Base-by-base conservation (phyloP, 768 basidiomycete genomes). In the Baorangia bicolor region DNA sequence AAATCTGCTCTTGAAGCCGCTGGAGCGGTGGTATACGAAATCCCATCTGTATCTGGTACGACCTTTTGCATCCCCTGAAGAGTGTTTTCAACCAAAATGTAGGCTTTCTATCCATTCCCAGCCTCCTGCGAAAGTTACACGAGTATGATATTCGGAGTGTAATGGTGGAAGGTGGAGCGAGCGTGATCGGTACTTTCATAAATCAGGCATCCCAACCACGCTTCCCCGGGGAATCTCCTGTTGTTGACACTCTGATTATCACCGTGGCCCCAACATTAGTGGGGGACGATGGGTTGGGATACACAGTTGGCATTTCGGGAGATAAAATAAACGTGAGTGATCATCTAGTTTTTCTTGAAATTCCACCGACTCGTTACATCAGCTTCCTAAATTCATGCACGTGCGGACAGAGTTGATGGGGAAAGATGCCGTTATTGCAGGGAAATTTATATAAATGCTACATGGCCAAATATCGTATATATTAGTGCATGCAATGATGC, bases 151-250 rank as follows among this genome's bases (percentile, higher is more conserved):
- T 96, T 57, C 72, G 73, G 12, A 87, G 86, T 12, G 74, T 98
- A 51, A 99, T 99, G 96, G 90, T 98, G 7, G 97, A 99, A 75
- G 97, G 97, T 49, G 97, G 97, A 16, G 89, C 92, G 10, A 73
- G 75, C 10, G 78, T 99, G 59, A 93, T 99, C 53, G 76, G 79
- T 7, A 85, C 90, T 1, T 72, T 72, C 52, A 56, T 64, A 28
- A 28, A 53, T 21, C 56, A 51, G 25, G 54, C 50, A 21, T 60
- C 58, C 9, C 56, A 51, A 47, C 43, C 57, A 33, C 46, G 46
- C 16, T 10, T 9, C 43, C 33, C 55, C 18, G 38, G 48, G 25
- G 57, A 58, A 41, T 50, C 58, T 14, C 64, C 67, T 28, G 56
- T 82, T 13, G 78, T 96, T 6, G 90, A 98, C 69, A 77, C 79